Base-by-base conservation (phyloP, 225 moss, liverwort and hornwort species). In the Marchantia paleacea region DNA sequence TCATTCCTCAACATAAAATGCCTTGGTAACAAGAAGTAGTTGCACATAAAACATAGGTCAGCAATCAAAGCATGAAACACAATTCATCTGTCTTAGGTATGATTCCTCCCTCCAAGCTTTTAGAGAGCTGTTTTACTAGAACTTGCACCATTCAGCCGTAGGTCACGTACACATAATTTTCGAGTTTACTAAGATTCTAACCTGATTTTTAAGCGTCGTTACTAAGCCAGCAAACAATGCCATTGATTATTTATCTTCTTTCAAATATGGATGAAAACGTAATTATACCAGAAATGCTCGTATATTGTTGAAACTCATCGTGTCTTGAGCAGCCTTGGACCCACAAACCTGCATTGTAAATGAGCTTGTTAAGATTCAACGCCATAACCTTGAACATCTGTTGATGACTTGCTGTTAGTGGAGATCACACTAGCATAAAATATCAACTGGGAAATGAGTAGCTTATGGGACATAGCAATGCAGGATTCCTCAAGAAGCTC, bases 271-370 rank as follows among this genome's bases (percentile, higher is more conserved):
- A 20, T 51, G 7, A 28, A 15, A 50, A 71, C 3, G 24, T 49
- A 60, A 39, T 19, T 76, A 58, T 60, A 76, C 75, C 75, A 76
- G 60, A 60, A 76, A 76, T 47, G 75, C 58, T 76, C 39, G 75
- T 60, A 76, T 15, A 26, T 25, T 29, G 74, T 75, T 75, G 54
- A 75, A 55, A 26, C 19, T 60, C 60, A 60, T 58, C 31, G 30
- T 39, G 20, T 61, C 75, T 18, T 72, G 50, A n/a, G 55, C 12
- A 15, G 55, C 28, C 74, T 74, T 74, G 54, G 29, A 55, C 13
- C 54, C 12, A 18, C 2, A 53, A 28, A 28, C 54, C 74, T 74
- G 74, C 53, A 74, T 20, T 74, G 13, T 18, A 74, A 15, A 16
- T 55, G 28, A 74, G 12, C 54, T 74, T 53, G 74, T 74, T 28